phyloP scores from a whole-genome alignment of 2,329 filamentous ascomycete genomes.

The Fusarium verticillioides region DNA sequence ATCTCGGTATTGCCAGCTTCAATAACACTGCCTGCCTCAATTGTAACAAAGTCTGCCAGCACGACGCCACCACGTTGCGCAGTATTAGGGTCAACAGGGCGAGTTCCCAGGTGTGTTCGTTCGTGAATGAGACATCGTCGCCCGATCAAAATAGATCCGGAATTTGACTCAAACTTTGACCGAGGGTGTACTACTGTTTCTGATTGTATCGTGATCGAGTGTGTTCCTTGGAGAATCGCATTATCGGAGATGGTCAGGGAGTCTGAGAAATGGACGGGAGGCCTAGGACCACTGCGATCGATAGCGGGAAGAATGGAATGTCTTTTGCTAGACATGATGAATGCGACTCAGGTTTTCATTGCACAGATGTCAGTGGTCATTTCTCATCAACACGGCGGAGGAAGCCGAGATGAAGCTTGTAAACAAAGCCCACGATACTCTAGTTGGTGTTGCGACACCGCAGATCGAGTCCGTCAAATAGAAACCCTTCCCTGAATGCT shows the following conservation, averaged over 20 bases:
- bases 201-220: constrained; percentile 81
- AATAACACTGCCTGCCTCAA: constrained; percentile 70
- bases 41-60: constrained; percentile 69
- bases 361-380: constrained; percentile 20
- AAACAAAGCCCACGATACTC: constrained; percentile 5
- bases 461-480: constrained; percentile 23
- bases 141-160: constrained; percentile 83
- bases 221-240: constrained; percentile 73
- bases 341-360: constrained; percentile 12
- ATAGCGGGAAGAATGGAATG: constrained; percentile 66
- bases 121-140: constrained; percentile 86
- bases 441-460: constrained; percentile 30
- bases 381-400: neutral
- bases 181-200: constrained; percentile 90
- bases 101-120: constrained; percentile 65
- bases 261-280: constrained; percentile 70
- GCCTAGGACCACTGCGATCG: constrained; percentile 65
- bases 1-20: constrained; percentile 71
- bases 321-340: constrained; percentile 59
- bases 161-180: constrained; percentile 78
- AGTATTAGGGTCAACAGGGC: constrained; percentile 42
- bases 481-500: constrained; percentile 15
- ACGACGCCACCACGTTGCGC: constrained; percentile 60
- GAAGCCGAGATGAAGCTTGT: constrained; percentile 15
- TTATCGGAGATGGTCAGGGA: constrained; percentile 71